Evolutionary conservation across 1,284 basidiomycete species (phyloP).

Genomic region (Wolfiporia cocos): DNA sequence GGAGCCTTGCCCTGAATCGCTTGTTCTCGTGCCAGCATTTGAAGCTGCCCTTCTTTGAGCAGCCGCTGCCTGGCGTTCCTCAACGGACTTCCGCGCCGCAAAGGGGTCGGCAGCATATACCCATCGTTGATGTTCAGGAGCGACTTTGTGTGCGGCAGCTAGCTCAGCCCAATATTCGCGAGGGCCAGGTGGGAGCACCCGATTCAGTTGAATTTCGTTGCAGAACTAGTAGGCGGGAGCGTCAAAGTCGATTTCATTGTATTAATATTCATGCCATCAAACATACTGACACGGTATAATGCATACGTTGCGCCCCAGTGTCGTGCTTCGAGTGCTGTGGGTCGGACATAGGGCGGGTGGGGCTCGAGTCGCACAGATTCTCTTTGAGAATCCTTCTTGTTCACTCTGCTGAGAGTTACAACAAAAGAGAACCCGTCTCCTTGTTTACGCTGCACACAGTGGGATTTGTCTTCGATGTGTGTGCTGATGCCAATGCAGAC

Average conservation of each 20-base stretch:
- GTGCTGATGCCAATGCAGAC: not conserved
- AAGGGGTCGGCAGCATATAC: slow-evolving; percentile 87
- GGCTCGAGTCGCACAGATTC: slow-evolving; percentile 73
- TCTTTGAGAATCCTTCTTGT: slow-evolving; percentile 64
- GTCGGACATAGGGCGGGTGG: slow-evolving; percentile 57
- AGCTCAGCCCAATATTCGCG: slow-evolving; percentile 82
- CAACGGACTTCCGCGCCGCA: slow-evolving; percentile 61
- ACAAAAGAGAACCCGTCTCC: slow-evolving; percentile 52
- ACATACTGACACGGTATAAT: slow-evolving; percentile 69
- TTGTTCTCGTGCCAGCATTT: slow-evolving; percentile 4
- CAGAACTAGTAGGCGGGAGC: slow-evolving; percentile 49
- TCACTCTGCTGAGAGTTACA: slow-evolving; percentile 57
- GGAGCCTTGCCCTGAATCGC: slow-evolving; percentile 7
- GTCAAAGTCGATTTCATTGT: too few relatives aligned
- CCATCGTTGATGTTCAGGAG: slow-evolving; percentile 73
- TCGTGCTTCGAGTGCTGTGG: slow-evolving; percentile 67
- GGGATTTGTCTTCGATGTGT: not conserved
- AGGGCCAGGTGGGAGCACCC: slow-evolving; percentile 75
- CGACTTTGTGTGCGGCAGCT: slow-evolving; percentile 61
- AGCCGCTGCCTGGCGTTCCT: slow-evolving; percentile 55
- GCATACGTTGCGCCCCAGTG: slow-evolving; percentile 90
- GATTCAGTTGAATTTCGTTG: slow-evolving; percentile 73
- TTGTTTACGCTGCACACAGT: slow-evolving; percentile 35
- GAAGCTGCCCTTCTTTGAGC: slow-evolving; percentile 37
- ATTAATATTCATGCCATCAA: too few relatives aligned